Evolutionary conservation across 495 filamentous ascomycete genomes (phyloP), one percentile per base, ranked within the genome.

Genomic region (Penicillium angulare): DNA sequence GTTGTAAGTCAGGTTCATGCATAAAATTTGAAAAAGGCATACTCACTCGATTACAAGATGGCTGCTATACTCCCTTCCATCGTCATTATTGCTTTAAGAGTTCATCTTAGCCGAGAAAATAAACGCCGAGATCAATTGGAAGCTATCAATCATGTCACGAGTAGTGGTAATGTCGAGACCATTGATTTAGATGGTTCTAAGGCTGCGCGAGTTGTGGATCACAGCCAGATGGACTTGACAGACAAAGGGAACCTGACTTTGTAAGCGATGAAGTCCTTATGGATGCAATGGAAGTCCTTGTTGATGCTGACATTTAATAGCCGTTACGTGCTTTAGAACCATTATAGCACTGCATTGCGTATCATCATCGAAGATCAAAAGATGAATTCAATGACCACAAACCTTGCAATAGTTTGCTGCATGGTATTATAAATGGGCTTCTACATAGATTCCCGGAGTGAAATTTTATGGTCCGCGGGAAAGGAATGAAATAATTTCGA

Each of bases 211-310:
- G 59, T 71, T 3, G 68, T 73, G 3, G 65, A 73, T 43, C 61
- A 60, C 21, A 72, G 52, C 42, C 70, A 73, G 40, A 48, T 74
- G 33, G 71, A 74, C 56, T 47, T 74, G 35, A 72, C 71, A n/a
- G 69, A 74, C 49, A 53, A 56, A 24, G 69, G 72, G 50, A 74
- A 74, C 50, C 49, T 72, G 45, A 65, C 58, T 1, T 74, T 74
- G 67, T 70, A 46, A 64, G 67, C n/a, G n/a, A n/a, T n/a, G n/a
- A n/a, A n/a, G n/a, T n/a, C n/a, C n/a, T n/a, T n/a, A n/a, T n/a
- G n/a, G n/a, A n/a, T n/a, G n/a, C n/a, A n/a, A n/a, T n/a, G n/a
- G n/a, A n/a, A n/a, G n/a, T n/a, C n/a, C n/a, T n/a, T n/a, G n/a
- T n/a, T n/a, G n/a, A n/a, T n/a, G n/a, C n/a, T n/a, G n/a, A n/a